Conservation (phyloP, 371 early-diverging fungal genomes). For the Basidiobolus heterosporus region DNA sequence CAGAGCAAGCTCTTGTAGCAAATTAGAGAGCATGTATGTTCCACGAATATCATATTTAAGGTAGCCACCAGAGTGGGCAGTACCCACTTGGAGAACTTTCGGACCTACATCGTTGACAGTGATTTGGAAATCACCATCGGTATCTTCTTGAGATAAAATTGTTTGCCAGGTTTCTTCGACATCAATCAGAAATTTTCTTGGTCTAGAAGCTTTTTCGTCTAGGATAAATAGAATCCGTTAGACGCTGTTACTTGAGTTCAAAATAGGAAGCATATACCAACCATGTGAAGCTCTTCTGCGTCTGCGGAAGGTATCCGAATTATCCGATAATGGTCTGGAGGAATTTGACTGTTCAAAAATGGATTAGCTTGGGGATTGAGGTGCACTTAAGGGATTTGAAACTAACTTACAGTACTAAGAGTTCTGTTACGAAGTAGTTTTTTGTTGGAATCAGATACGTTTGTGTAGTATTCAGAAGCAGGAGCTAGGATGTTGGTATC, state of each 20-base stretch:
- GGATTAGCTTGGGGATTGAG: too few relatives aligned
- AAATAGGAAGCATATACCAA: slow-evolving; percentile 5
- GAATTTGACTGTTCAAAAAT: too few relatives aligned
- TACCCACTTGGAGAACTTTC: slow-evolving; percentile 71
- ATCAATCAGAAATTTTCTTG: slow-evolving; percentile 67
- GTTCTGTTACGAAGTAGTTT: too few relatives aligned
- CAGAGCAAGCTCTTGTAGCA: slow-evolving; percentile 84
- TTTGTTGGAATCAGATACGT: too few relatives aligned
- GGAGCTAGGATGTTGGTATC: too few relatives aligned
- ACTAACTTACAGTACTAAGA: too few relatives aligned
- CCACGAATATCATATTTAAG: slow-evolving; percentile 80
- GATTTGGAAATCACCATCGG: slow-evolving; percentile 86
- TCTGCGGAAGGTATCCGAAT: too few relatives aligned
- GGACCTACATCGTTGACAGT: slow-evolving; percentile 86
- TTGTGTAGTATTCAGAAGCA: too few relatives aligned
- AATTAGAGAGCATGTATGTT: slow-evolving; percentile 83
- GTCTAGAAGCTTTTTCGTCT: slow-evolving; percentile 53
- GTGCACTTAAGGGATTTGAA: too few relatives aligned
- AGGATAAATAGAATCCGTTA: not conserved
- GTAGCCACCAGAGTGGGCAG: slow-evolving; percentile 74
- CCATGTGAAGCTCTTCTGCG: slow-evolving; percentile 26
- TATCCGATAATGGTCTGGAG: too few relatives aligned
- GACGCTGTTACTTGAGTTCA: not conserved
- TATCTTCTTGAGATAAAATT: slow-evolving; percentile 85
- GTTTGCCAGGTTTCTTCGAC: slow-evolving; percentile 64